A percentile compares a stretch with the other conserved stretches of the same genome.
Conservation (phyloP, 495 filamentous ascomycete genomes). For the Friedmanniomyces endolithicus region DNA sequence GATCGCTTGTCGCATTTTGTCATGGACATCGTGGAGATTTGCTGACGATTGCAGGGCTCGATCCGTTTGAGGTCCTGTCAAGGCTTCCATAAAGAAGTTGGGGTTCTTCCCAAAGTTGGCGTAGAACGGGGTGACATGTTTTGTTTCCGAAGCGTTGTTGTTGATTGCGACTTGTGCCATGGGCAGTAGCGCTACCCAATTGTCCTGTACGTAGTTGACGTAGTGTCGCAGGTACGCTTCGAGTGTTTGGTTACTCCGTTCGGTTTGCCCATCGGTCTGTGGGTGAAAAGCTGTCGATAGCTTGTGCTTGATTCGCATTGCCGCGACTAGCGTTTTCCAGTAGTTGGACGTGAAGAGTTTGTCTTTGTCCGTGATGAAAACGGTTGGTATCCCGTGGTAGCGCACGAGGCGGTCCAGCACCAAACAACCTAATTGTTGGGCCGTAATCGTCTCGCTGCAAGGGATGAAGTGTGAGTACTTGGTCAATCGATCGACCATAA, state of each 20-base stretch:
- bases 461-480: background rate
- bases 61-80: background rate
- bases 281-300: slow-evolving; percentile 1
- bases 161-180: background rate
- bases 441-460: slow-evolving; percentile 7
- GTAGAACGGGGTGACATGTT: background rate
- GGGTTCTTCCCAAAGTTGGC: background rate
- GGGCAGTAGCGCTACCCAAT: background rate
- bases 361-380: background rate
- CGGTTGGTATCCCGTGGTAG: background rate
- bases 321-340: background rate
- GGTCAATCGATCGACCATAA: background rate
- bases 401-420: slow-evolving; percentile 2
- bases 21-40: background rate
- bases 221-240: background rate
- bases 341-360: slow-evolving; percentile 1
- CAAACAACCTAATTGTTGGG: background rate
- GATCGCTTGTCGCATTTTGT: slow-evolving; percentile 7
- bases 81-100: slow-evolving; percentile 9
- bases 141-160: background rate
- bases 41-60: slow-evolving; percentile 11
- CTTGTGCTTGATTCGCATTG: slow-evolving; percentile 1
- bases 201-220: slow-evolving; percentile 6
- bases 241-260: background rate
- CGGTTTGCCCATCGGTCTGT: background rate